Evolutionary conservation across 805 yeast species (phyloP).

Genomic region (Ascoidea asiatica): DNA sequence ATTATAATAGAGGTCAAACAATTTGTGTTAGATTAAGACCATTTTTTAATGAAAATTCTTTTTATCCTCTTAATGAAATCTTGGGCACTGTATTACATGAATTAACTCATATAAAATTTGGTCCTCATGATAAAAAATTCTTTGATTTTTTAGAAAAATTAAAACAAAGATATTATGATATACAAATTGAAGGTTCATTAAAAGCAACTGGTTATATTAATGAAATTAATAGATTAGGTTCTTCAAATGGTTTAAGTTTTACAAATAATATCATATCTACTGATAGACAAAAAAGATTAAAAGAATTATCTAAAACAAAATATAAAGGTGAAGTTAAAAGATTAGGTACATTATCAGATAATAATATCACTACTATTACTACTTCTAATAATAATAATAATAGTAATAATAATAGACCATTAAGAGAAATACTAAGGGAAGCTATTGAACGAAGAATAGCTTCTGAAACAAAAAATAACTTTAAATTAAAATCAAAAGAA

Average conservation of each 20-base stretch:
- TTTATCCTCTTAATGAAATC: conserved; percentile 51
- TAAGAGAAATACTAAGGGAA: conserved; percentile 33
- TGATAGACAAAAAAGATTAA: conserved; percentile 24
- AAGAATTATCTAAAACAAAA: conserved; percentile 25
- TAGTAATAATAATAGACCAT: conserved; percentile 8
- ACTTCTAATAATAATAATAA: conserved; percentile 9
- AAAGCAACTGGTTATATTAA: conserved; percentile 34
- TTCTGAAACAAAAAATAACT: too few relatives aligned
- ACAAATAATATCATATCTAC: conserved; percentile 9
- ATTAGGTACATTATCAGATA: conserved; percentile 16
- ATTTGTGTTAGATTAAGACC: conserved; percentile 60
- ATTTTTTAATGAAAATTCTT: conserved; percentile 33
- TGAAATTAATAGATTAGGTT: conserved; percentile 33
- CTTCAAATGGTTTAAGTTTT: conserved; percentile 7
- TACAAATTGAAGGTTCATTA: conserved; percentile 28
- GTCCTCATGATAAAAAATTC: conserved; percentile 70
- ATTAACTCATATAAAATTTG: conserved; percentile 63
- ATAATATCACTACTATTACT: conserved; percentile 11
- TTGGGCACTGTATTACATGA: conserved; percentile 85
- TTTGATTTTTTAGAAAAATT: conserved; percentile 52
- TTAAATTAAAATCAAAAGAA: conserved; percentile 28
- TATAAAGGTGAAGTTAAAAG: conserved; percentile 27
- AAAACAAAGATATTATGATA: conserved; percentile 31
- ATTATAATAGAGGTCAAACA: conserved; percentile 66
- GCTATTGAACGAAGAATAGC: conserved; percentile 55